Percentiles rank a stretch among this genome's conserved stretches.
phyloP scores from a whole-genome alignment of 108 stramenopile species.

The Cyclotella baltica region DNA sequence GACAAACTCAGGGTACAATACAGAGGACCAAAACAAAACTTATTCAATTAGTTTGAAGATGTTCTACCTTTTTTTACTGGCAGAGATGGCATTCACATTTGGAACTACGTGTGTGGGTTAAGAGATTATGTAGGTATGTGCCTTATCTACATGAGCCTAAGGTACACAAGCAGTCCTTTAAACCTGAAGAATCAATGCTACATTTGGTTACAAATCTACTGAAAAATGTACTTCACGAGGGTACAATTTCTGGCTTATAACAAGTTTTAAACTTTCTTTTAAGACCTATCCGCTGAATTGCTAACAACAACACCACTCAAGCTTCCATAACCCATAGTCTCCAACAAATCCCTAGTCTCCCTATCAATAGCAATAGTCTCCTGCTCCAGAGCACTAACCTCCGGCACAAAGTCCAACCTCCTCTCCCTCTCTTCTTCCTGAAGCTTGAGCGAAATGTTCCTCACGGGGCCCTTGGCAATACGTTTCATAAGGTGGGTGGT shows the following conservation, averaged over 20 bases:
- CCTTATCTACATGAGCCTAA: no score
- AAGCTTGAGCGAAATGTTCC: constrained; percentile 98
- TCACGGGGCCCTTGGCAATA: constrained; percentile 98
- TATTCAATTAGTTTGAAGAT: no score
- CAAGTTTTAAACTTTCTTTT: constrained; percentile 7
- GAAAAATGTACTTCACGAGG: background rate
- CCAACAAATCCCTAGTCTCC: constrained; percentile 97
- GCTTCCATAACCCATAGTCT: constrained; percentile 88
- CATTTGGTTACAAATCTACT: no score
- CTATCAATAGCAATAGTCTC: constrained; percentile 95
- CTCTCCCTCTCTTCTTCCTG: constrained; percentile 99
- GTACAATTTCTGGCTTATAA: background rate
- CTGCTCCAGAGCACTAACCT: constrained; percentile 98
- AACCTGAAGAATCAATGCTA: no score
- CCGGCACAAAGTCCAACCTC: constrained; percentile 99
- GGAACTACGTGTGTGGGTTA: no score
- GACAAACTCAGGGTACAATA: no score
- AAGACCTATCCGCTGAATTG: constrained; percentile 42
- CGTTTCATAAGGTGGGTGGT: constrained; percentile 99
- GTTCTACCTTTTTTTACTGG: no score
- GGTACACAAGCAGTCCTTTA: no score
- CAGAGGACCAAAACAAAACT: no score
- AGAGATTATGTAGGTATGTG: no score
- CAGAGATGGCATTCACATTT: no score
- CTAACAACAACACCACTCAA: constrained; percentile 83